phyloP scores from a whole-genome alignment of 208 protist species.

The Wallacemonas sp. region DNA sequence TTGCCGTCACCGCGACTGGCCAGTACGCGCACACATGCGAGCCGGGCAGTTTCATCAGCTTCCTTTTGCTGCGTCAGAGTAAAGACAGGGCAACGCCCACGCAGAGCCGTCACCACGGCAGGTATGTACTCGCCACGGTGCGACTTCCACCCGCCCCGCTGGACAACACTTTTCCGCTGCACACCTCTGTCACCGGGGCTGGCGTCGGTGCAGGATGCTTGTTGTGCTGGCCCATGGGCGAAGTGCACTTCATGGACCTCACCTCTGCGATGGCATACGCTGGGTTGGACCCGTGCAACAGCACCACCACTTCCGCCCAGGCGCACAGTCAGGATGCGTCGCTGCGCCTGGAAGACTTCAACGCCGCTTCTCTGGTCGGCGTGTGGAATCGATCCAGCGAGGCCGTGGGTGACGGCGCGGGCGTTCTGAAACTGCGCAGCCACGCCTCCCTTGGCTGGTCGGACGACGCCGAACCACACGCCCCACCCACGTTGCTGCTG shows the following conservation, averaged over 20 bases:
- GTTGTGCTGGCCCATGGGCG: constrained; percentile 40
- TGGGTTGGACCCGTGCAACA: constrained; percentile 12
- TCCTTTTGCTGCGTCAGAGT: constrained; percentile 21
- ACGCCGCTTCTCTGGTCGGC: not conserved
- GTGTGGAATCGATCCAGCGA: constrained; percentile 15
- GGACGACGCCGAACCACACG: not conserved
- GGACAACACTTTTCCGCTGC: constrained; percentile 9
- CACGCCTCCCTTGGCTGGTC: not conserved
- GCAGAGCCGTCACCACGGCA: not conserved
- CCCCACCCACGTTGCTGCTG: not conserved
- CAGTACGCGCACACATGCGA: not conserved
- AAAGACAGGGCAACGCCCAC: too few relatives aligned
- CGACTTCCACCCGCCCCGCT: constrained; percentile 39
- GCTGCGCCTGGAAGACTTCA: constrained; percentile 18
- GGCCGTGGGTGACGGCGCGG: constrained; percentile 4
- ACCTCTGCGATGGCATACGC: constrained; percentile 1
- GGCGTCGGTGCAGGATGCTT: constrained; percentile 13
- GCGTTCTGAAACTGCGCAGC: constrained; percentile 3
- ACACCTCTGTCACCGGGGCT: constrained; percentile 8
- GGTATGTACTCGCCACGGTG: constrained; percentile 36
- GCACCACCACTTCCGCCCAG: not conserved
- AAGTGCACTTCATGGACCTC: constrained; percentile 53
- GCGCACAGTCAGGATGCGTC: too few relatives aligned
- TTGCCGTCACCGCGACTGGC: constrained; percentile 20
- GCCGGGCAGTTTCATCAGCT: not conserved